phyloP scores from a whole-genome alignment of 2,329 filamentous ascomycete species.

The Fusarium tanahbumbuense region DNA sequence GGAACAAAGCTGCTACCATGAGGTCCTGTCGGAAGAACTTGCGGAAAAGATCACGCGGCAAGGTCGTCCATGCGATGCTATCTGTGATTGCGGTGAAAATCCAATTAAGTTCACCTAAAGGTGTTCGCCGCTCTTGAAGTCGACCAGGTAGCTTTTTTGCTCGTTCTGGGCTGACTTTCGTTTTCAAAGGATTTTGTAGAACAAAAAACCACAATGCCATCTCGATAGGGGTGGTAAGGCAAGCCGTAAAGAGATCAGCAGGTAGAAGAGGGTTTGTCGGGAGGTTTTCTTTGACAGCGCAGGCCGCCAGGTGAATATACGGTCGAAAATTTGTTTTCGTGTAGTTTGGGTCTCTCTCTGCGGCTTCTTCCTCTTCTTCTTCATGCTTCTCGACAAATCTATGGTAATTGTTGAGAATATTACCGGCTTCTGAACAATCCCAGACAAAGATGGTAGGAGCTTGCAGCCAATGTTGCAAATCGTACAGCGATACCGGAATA shows the following conservation, averaged over 20 bases:
- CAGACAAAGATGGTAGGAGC: constrained; percentile 97
- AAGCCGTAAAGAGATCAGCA: constrained; percentile 95
- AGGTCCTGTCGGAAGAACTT: constrained; percentile 97
- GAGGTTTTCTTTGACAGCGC: constrained; percentile 88
- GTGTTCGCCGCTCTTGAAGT: constrained; percentile 91
- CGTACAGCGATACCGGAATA: constrained; percentile 94
- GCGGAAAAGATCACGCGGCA: constrained; percentile 90
- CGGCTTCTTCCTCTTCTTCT: constrained; percentile 82
- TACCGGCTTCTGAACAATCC: constrained; percentile 96
- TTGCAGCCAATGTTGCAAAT: constrained; percentile 94
- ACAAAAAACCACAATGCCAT: constrained; percentile 98
- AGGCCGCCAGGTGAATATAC: constrained; percentile 92
- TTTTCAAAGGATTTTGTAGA: constrained; percentile 83
- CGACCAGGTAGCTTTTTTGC: constrained; percentile 91
- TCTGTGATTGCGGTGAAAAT: constrained; percentile 99
- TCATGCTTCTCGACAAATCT: constrained; percentile 96
- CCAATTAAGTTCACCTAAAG: constrained; percentile 97
- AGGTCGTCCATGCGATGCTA: constrained; percentile 97
- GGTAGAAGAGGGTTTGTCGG: constrained; percentile 94
- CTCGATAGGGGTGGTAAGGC: constrained; percentile 95
- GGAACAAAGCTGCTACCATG: constrained; percentile 98
- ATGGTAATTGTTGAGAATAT: constrained; percentile 95
- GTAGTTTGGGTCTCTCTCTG: constrained; percentile 83
- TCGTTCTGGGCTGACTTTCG: constrained; percentile 78
- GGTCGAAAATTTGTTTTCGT: constrained; percentile 77